Percentiles rank a stretch among this genome's conserved stretches.
phyloP scores from a whole-genome alignment of 768 basidiomycete species.

The Suillus subluteus region DNA sequence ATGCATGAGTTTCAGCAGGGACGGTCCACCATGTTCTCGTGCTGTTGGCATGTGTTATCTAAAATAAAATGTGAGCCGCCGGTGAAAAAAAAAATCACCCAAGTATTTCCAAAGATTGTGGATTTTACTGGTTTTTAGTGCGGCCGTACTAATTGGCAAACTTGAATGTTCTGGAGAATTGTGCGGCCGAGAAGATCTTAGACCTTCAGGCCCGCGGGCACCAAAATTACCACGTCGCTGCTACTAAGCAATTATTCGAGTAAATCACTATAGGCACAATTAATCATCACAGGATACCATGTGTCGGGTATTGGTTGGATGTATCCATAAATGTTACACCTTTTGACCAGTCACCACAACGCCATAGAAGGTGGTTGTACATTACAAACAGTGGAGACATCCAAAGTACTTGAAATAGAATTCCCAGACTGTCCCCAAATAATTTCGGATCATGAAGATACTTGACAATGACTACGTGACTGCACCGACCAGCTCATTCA shows the following conservation, averaged over 20 bases:
- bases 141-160: not conserved
- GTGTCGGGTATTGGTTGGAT: constrained; percentile 2
- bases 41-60: not conserved
- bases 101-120: not conserved
- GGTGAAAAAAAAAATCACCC: not conserved
- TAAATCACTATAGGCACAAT: not conserved
- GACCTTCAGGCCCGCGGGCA: not conserved
- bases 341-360: not conserved
- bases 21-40: not conserved
- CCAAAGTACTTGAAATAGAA: constrained; percentile 1
- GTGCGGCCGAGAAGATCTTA: not conserved
- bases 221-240: constrained; percentile 4
- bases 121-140: not conserved
- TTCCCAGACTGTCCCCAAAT: constrained; percentile 2
- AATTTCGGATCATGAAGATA: constrained; percentile 5
- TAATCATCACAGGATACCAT: not conserved
- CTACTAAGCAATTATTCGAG: not conserved
- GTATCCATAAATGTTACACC: not conserved
- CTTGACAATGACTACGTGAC: not conserved
- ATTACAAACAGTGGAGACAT: not conserved
- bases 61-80: not conserved
- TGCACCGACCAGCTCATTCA: not conserved
- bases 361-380: not conserved
- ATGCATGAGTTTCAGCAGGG: not conserved
- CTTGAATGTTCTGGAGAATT: constrained; percentile 1